Evolutionary conservation across 495 filamentous ascomycete species (phyloP).

Genomic region (Talaromyces wortmannii): DNA sequence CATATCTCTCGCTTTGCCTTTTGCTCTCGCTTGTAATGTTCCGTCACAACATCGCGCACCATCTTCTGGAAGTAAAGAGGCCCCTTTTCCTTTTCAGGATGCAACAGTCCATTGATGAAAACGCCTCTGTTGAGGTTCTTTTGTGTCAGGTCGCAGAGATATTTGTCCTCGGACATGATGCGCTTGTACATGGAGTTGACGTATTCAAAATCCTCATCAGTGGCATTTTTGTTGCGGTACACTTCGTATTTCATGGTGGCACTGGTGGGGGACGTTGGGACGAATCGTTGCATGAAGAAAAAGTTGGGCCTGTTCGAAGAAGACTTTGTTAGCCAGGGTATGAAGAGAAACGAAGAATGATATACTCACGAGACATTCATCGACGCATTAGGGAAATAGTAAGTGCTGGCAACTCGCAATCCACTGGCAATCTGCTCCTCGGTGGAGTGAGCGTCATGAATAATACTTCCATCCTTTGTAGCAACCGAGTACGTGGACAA

Average conservation of each 20-base stretch:
- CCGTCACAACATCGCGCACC: slow-evolving; percentile 29
- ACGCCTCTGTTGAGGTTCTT: slow-evolving; percentile 35
- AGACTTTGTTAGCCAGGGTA: background rate
- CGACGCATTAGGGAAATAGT: slow-evolving; percentile 38
- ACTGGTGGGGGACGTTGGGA: slow-evolving; percentile 29
- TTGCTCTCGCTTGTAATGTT: slow-evolving; percentile 33
- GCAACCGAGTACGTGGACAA: slow-evolving; percentile 35
- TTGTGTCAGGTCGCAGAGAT: slow-evolving; percentile 33
- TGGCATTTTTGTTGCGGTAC: slow-evolving; percentile 36
- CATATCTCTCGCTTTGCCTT: slow-evolving; percentile 32
- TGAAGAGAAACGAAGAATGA: background rate
- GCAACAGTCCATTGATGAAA: slow-evolving; percentile 38
- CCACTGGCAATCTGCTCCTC: slow-evolving; percentile 23
- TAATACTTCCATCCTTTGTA: slow-evolving; percentile 28
- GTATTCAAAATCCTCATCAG: slow-evolving; percentile 33
- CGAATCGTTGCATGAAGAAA: slow-evolving; percentile 40
- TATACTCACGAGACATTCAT: slow-evolving; percentile 39
- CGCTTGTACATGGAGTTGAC: slow-evolving; percentile 35
- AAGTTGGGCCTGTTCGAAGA: slow-evolving; percentile 28
- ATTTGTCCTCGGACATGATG: slow-evolving; percentile 38
- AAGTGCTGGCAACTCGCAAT: slow-evolving; percentile 27
- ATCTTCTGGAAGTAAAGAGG: slow-evolving; percentile 38
- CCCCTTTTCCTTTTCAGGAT: slow-evolving; percentile 36
- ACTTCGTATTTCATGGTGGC: slow-evolving; percentile 39
- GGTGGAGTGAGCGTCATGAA: slow-evolving; percentile 32